phyloP scores from a whole-genome alignment of 345 rosid species.

The Arabidopsis suecica region DNA sequence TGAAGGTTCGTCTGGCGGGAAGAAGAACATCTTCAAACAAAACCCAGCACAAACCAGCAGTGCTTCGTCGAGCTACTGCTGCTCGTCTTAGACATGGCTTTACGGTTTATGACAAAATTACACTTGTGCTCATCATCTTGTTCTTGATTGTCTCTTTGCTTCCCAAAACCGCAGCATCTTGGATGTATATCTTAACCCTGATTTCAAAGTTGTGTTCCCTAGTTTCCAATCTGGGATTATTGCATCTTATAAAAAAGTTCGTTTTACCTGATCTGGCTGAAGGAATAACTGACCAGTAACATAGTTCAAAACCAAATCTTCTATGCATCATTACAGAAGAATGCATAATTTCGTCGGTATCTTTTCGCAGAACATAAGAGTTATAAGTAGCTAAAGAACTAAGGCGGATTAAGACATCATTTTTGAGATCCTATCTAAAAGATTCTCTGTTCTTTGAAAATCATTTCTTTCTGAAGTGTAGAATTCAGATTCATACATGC shows the following conservation, averaged over 20 bases:
- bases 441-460: no score
- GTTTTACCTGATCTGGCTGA: not conserved
- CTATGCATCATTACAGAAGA: no score
- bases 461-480: no score
- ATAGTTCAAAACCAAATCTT: no score
- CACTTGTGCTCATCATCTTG: constrained; percentile 31
- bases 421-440: no score
- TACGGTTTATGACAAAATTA: constrained; percentile 33
- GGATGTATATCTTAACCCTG: constrained; percentile 43
- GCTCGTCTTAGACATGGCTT: constrained; percentile 50
- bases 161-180: constrained; percentile 32
- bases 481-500: no score
- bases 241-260: not conserved
- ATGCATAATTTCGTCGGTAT: no score
- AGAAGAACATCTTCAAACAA: constrained; percentile 85
- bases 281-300: not conserved
- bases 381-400: no score
- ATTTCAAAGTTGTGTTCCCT: constrained; percentile 31
- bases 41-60: constrained; percentile 55
- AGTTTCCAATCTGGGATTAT: constrained; percentile 17
- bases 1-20: constrained; percentile 74
- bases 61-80: constrained; percentile 63
- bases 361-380: no score
- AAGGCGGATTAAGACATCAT: no score
- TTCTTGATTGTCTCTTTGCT: constrained; percentile 31